phyloP scores from a whole-genome alignment of 257 asterid species.

The Rhazya stricta region DNA sequence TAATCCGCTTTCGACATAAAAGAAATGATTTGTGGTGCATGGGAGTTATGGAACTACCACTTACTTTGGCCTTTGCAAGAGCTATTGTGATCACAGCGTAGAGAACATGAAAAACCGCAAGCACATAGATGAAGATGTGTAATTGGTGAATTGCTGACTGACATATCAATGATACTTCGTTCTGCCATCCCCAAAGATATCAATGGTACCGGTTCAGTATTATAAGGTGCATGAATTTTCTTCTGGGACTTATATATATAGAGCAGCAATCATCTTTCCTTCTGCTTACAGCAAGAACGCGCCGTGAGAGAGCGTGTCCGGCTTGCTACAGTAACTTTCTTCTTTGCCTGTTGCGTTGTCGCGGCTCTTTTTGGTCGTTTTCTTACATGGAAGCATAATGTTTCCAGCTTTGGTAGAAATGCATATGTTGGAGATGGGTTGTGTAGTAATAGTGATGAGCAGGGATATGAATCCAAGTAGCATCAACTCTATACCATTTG shows the following conservation, averaged over 20 bases:
- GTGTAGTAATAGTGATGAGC: slow-evolving; percentile 49
- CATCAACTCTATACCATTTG: slow-evolving; percentile 44
- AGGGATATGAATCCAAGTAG: slow-evolving; percentile 61
- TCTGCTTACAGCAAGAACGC: slow-evolving; percentile 16
- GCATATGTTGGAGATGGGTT: slow-evolving; percentile 46
- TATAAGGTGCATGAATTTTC: background rate
- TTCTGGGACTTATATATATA: background rate
- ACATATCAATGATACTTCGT: slow-evolving; percentile 22
- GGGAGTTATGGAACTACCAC: background rate
- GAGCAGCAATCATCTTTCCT: slow-evolving; percentile 9
- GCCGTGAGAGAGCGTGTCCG: slow-evolving; percentile 11
- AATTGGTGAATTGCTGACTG: slow-evolving; percentile 25
- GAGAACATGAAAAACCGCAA: slow-evolving; percentile 29
- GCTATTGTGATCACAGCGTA: slow-evolving; percentile 32
- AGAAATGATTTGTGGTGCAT: no score
- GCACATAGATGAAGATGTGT: slow-evolving; percentile 28
- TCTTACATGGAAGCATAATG: slow-evolving; percentile 59
- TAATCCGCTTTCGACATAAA: background rate
- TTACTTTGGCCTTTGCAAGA: slow-evolving; percentile 53
- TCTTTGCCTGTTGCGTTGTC: background rate
- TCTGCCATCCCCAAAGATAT: slow-evolving; percentile 6
- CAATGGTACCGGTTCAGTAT: no score
- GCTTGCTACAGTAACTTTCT: slow-evolving; percentile 13
- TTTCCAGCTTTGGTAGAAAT: slow-evolving; percentile 41
- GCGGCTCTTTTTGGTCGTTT: background rate